Conservation (phyloP, 179 eudicot genomes). For the Patellifolia procumbens region DNA sequence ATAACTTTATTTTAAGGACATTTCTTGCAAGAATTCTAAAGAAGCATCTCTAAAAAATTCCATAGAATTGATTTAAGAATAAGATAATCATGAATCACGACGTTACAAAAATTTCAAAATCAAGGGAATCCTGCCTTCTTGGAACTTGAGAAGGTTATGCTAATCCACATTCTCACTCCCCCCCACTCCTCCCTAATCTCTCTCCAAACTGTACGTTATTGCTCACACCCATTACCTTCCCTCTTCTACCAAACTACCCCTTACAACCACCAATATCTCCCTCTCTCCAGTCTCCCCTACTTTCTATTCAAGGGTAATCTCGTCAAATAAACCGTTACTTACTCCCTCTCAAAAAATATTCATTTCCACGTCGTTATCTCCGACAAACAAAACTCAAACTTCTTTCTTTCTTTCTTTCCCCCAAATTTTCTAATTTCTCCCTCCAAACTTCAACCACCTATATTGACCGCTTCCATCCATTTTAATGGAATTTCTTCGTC, state of each 20-base stretch:
- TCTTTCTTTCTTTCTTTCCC: no score
- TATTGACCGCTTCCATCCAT: constrained; percentile 15
- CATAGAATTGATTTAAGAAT: no score
- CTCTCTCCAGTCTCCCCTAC: neutral
- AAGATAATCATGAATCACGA: neutral
- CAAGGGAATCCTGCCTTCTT: neutral
- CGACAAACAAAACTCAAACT: constrained; percentile 12
- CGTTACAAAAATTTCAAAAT: neutral
- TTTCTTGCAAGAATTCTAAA: no score
- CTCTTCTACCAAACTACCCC: constrained; percentile 3
- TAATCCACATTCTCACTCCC: constrained; percentile 11
- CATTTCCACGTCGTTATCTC: constrained; percentile 17
- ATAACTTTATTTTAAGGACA: no score
- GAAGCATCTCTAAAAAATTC: no score
- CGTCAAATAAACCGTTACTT: constrained; percentile 18
- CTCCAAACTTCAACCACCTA: constrained; percentile 38
- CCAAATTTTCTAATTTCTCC: constrained; percentile 1
- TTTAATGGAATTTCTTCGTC: constrained; percentile 6
- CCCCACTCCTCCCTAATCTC: neutral
- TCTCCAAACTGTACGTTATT: neutral
- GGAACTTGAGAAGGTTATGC: constrained; percentile 14
- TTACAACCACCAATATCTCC: neutral
- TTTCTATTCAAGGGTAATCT: neutral
- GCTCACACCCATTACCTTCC: neutral
- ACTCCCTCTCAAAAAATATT: neutral